A percentile compares a stretch with the other conserved stretches of the same genome.
These are phyloP conservation scores for Fusarium graminum DNA, from an alignment of 2,329 filamentous ascomycete species.

Conservation along the genomic window DNA sequence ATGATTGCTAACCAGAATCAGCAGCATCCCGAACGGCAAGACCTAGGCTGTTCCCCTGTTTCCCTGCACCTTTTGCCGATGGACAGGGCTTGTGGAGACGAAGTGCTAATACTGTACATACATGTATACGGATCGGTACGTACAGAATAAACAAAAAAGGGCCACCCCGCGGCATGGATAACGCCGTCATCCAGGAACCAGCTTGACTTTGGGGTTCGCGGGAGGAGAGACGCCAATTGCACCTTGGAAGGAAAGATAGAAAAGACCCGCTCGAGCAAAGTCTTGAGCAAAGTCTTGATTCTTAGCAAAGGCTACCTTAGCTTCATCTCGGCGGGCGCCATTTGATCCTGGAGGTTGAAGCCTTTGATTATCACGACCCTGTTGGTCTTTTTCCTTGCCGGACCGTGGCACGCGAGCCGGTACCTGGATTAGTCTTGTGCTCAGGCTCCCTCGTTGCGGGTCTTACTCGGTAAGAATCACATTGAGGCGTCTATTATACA, in stretches of 20 bases:
- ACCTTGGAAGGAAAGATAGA: constrained; percentile 1
- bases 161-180: constrained; percentile 48
- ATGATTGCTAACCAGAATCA: constrained; percentile 24
- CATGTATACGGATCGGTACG: too few species aligned
- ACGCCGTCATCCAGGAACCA: constrained; percentile 48
- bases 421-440: constrained; percentile 6
- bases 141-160: too few species aligned
- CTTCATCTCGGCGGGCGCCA: constrained; percentile 46
- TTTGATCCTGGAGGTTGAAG: constrained; percentile 40
- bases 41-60: constrained; percentile 29
- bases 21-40: constrained; percentile 30
- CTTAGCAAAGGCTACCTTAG: constrained; percentile 37
- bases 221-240: constrained; percentile 32
- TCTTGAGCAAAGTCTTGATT: constrained; percentile 38
- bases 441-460: constrained; percentile 19
- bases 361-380: constrained; percentile 49
- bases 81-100: constrained; percentile 17
- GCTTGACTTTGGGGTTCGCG: constrained; percentile 38
- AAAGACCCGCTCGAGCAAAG: constrained; percentile 32
- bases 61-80: constrained; percentile 17
- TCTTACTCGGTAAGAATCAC: constrained; percentile 29
- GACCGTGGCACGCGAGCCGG: constrained; percentile 31
- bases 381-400: constrained; percentile 21
- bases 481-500: constrained; percentile 16
- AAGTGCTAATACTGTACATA: too few species aligned